A percentile compares a stretch with the other conserved stretches of the same genome.
phyloP scores from a whole-genome alignment of 2,329 filamentous ascomycete species.

The Nemania diffusa region DNA sequence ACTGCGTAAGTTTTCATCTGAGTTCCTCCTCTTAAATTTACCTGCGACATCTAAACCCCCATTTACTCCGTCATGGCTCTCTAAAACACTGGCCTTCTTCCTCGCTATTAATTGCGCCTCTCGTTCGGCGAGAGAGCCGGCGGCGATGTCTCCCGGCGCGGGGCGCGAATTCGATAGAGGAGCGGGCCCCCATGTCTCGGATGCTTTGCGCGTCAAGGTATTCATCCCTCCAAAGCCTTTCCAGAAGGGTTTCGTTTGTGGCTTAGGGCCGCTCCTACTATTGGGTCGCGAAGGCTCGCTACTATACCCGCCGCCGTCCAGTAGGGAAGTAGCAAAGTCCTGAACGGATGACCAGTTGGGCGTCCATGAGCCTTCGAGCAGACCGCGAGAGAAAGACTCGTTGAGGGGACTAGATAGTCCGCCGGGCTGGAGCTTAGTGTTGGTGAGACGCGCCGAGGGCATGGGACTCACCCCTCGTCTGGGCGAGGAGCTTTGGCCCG shows the following conservation, averaged over 20 bases:
- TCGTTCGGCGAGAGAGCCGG: slow-evolving; percentile 64
- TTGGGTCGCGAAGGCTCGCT: slow-evolving; percentile 50
- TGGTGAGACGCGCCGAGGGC: slow-evolving; percentile 55
- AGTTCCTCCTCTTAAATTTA: slow-evolving; percentile 73
- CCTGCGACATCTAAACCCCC: slow-evolving; percentile 66
- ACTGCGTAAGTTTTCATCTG: slow-evolving; percentile 65
- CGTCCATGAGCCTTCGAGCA: slow-evolving; percentile 63
- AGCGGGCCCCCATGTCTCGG: slow-evolving; percentile 61
- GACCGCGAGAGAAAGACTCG: slow-evolving; percentile 51
- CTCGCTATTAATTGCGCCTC: slow-evolving; percentile 66
- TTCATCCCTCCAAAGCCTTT: slow-evolving; percentile 44
- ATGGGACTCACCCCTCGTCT: slow-evolving; percentile 62
- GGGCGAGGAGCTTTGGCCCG: slow-evolving; percentile 52
- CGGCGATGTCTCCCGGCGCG: slow-evolving; percentile 61
- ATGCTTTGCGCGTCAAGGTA: slow-evolving; percentile 41
- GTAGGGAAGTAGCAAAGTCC: slow-evolving; percentile 61
- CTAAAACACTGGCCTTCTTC: slow-evolving; percentile 68
- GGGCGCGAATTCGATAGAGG: slow-evolving; percentile 55
- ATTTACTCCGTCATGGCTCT: slow-evolving; percentile 70
- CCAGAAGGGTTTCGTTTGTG: slow-evolving; percentile 47
- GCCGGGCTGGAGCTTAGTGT: slow-evolving; percentile 41
- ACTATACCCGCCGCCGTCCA: slow-evolving; percentile 51
- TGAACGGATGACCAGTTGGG: slow-evolving; percentile 67
- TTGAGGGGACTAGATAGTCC: slow-evolving; percentile 47
- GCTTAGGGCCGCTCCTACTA: slow-evolving; percentile 46